These are phyloP conservation scores for Naganishia antarctica DNA, from an alignment of 768 basidiomycete species.

Conservation along the genomic window DNA sequence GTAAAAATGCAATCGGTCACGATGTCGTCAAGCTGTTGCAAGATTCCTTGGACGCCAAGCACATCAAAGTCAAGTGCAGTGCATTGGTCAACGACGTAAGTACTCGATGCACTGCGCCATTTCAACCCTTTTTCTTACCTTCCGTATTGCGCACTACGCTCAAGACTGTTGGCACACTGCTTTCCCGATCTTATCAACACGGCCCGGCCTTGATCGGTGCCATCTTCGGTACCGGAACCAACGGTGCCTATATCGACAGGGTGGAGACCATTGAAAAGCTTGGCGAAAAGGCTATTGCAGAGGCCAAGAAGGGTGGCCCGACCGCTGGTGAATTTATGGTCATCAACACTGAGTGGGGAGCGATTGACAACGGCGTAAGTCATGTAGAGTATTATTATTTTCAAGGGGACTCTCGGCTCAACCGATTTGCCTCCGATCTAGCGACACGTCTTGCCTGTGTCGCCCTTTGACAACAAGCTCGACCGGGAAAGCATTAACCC, in stretches of 20 bases:
- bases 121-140: too few species aligned
- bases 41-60: conserved; percentile 84
- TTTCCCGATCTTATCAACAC: conserved; percentile 87
- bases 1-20: conserved; percentile 79
- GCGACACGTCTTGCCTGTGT: conserved; percentile 77
- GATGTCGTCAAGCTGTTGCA: conserved; percentile 86
- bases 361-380: conserved; percentile 84
- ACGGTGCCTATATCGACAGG: conserved; percentile 93
- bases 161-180: conserved; percentile 89
- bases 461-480: conserved; percentile 82
- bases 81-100: conserved; percentile 83
- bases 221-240: conserved; percentile 97
- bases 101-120: conserved; percentile 55
- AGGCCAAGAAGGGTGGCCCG: conserved; percentile 50
- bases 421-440: conserved; percentile 45
- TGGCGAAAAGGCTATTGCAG: conserved; percentile 56
- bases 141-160: too few species aligned
- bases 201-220: conserved; percentile 79
- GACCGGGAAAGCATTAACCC: conserved; percentile 95
- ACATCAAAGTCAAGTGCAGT: conserved; percentile 82
- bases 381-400: background rate
- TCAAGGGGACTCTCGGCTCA: background rate
- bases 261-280: conserved; percentile 80
- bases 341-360: conserved; percentile 98
- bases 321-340: conserved; percentile 65